A percentile compares a stretch with the other conserved stretches of the same genome.
These are phyloP conservation scores for Luvunga scandens DNA, from an alignment of 345 rosid genomes.

Conservation along the genomic window DNA sequence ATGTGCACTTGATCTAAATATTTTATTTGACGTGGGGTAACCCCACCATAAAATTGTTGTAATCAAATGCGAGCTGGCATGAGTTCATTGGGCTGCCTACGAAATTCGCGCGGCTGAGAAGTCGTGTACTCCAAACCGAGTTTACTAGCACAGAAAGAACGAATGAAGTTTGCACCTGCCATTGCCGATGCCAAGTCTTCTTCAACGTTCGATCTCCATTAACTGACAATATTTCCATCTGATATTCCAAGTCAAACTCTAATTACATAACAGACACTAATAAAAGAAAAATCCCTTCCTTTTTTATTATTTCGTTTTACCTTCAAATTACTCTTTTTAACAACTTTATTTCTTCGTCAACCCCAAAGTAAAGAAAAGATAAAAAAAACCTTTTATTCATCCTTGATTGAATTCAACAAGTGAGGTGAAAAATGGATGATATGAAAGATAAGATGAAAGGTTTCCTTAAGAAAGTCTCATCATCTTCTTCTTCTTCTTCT, in stretches of 20 bases:
- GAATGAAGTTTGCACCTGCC: too few relatives aligned
- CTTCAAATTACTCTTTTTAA: neutral
- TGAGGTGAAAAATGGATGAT: conserved; percentile 58
- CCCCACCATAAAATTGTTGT: too few relatives aligned
- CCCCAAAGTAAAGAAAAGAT: neutral
- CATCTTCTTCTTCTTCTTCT: conserved; percentile 34
- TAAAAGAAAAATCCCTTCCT: neutral
- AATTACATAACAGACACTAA: too few relatives aligned
- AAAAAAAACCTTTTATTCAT: too few relatives aligned
- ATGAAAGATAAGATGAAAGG: conserved; percentile 87
- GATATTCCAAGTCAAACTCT: neutral
- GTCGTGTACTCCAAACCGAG: neutral
- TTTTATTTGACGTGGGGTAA: too few relatives aligned
- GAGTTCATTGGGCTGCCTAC: neutral
- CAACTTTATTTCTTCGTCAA: neutral
- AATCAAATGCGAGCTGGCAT: neutral
- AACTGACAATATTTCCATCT: neutral
- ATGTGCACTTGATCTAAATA: too few relatives aligned
- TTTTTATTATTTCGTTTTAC: neutral
- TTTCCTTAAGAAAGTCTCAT: conserved; percentile 77
- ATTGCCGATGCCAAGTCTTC: too few relatives aligned
- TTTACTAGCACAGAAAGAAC: too few relatives aligned
- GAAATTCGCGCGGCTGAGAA: neutral
- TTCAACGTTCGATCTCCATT: too few relatives aligned
- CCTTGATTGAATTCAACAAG: neutral